These are phyloP conservation scores for Helotiales sp. DNA, from an alignment of 2,329 filamentous ascomycete species.

Conservation along the genomic window DNA sequence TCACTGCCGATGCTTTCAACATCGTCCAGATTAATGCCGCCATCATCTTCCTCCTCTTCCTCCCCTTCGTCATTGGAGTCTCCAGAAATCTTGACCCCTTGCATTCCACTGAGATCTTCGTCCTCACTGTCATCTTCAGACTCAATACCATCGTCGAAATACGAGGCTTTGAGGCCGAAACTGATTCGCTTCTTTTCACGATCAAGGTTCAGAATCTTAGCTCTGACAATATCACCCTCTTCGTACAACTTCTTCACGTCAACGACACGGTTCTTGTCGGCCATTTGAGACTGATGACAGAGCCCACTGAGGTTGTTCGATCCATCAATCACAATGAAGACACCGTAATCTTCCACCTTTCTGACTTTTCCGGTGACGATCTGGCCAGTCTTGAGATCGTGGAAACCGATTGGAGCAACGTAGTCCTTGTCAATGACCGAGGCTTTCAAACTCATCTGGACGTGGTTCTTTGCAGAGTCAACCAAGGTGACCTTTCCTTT, in stretches of 20 bases:
- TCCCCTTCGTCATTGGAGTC: constrained; percentile 53
- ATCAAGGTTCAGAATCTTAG: constrained; percentile 82
- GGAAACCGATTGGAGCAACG: constrained; percentile 71
- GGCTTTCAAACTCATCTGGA: constrained; percentile 86
- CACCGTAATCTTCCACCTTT: constrained; percentile 93
- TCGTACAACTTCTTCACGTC: constrained; percentile 90
- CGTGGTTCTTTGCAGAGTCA: constrained; percentile 69
- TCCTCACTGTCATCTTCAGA: constrained; percentile 55
- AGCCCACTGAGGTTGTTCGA: constrained; percentile 90
- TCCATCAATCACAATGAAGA: constrained; percentile 88
- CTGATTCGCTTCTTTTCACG: constrained; percentile 76
- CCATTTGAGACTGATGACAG: constrained; percentile 91
- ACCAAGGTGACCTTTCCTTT: constrained; percentile 81
- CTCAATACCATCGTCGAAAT: constrained; percentile 70
- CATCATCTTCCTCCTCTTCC: constrained; percentile 49
- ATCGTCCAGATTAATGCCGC: constrained; percentile 39
- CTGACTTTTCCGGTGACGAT: constrained; percentile 87
- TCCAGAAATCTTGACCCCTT: constrained; percentile 49
- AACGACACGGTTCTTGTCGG: constrained; percentile 72
- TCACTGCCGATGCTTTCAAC: constrained; percentile 50
- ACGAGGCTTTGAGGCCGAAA: constrained; percentile 90
- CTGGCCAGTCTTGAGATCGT: constrained; percentile 80
- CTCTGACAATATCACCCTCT: constrained; percentile 92
- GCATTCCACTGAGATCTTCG: constrained; percentile 50
- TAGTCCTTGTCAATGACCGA: constrained; percentile 84